Conservation (phyloP, 1,284 basidiomycete species). For the Rhodofomes roseus region DNA sequence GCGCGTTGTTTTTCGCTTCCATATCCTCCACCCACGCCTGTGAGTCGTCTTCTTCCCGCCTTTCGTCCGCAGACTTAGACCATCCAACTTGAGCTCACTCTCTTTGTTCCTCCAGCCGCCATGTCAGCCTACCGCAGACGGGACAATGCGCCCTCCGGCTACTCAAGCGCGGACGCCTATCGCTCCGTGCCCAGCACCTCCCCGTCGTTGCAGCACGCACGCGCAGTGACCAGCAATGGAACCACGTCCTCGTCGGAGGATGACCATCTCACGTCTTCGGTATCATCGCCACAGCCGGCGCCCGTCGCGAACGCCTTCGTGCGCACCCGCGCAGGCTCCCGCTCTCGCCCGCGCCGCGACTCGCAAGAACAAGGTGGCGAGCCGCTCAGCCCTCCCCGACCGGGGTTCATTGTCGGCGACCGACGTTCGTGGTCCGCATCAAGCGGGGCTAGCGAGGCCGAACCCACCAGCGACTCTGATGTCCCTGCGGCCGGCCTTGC, state of each 20-base stretch:
- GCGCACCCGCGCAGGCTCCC: conserved; percentile 5
- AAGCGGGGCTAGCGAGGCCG: conserved; percentile 12
- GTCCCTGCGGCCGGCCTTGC: conserved; percentile 14
- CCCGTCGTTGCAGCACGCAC: conserved; percentile 15
- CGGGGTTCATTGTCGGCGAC: conserved; percentile 23
- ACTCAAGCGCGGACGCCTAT: conserved; percentile 29
- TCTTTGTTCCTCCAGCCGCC: background rate
- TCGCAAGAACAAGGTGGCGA: conserved; percentile 12
- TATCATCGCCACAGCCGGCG: conserved; percentile 4
- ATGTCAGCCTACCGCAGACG: conserved; percentile 19
- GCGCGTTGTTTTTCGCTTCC: background rate
- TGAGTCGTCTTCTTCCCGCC: background rate
- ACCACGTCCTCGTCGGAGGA: conserved; percentile 21
- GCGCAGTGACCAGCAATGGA: conserved; percentile 8
- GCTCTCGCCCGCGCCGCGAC: conserved; percentile 14
- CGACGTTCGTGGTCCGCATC: conserved; percentile 20
- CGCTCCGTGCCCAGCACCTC: conserved; percentile 21
- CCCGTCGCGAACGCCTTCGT: conserved; percentile 18
- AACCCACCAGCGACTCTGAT: conserved; percentile 26
- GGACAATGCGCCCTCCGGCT: conserved; percentile 17
- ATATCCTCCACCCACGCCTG: background rate
- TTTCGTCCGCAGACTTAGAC: background rate
- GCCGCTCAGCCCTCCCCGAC: conserved; percentile 22
- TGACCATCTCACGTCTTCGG: conserved; percentile 18
- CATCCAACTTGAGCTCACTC: background rate